Evolutionary conservation across 768 basidiomycete genomes (phyloP).

Genomic region (Boletus reticulatus): DNA sequence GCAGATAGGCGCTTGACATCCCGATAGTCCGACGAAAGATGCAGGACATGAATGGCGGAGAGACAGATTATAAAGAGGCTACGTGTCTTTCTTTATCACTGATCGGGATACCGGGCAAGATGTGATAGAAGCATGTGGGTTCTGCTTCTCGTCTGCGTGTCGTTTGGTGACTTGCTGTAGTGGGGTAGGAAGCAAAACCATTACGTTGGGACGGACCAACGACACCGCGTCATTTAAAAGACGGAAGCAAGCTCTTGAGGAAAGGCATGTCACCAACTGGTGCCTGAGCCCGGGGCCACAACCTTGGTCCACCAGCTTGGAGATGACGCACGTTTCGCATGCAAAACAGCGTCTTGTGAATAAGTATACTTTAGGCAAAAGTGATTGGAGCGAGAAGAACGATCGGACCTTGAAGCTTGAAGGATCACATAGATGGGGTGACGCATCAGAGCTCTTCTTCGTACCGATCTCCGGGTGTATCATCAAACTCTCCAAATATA

Average conservation of each 20-base stretch:
- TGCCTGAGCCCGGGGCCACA: neutral
- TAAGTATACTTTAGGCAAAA: neutral
- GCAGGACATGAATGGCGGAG: slow-evolving; percentile 4
- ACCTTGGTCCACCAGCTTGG: neutral
- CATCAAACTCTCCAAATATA: slow-evolving; percentile 14
- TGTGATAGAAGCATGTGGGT: slow-evolving; percentile 1
- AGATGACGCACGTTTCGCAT: slow-evolving; percentile 4
- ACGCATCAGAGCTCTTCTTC: slow-evolving; percentile 29
- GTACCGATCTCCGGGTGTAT: slow-evolving; percentile 24
- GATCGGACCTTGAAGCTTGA: slow-evolving; percentile 4
- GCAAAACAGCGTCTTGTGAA: neutral
- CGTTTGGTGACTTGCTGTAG: neutral
- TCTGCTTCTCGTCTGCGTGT: neutral
- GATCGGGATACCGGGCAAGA: slow-evolving; percentile 11
- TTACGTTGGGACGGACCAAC: slow-evolving; percentile 16
- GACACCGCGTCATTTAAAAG: slow-evolving; percentile 20
- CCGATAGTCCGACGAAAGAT: neutral
- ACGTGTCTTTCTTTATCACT: slow-evolving; percentile 10
- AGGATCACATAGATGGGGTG: neutral
- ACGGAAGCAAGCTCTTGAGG: neutral
- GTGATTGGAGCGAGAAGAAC: neutral
- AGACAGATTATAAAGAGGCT: neutral
- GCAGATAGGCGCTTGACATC: neutral
- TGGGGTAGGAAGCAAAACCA: neutral
- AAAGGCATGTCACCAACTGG: neutral